Evolutionary conservation across 139 green algal species (phyloP), one percentile per base, ranked within the genome.

Genomic region (Spirogloea muscicola): DNA sequence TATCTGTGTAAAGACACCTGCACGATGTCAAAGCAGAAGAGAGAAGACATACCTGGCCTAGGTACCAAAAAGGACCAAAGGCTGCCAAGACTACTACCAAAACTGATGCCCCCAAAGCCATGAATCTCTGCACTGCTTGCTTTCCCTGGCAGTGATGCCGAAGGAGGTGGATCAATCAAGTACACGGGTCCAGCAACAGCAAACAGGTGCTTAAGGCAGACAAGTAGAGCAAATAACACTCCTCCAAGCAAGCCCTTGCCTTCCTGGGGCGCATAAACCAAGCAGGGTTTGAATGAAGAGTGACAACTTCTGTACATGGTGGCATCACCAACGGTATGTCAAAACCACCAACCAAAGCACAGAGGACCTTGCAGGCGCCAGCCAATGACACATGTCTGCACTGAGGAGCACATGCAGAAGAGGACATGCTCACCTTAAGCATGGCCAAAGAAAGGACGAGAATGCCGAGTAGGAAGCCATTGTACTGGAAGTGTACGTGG

Each of bases 401-500:
- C n/a, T n/a, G n/a, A n/a, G n/a, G n/a, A n/a, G n/a, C n/a, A n/a
- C n/a, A n/a, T n/a, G n/a, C n/a, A n/a, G n/a, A n/a, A n/a, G n/a
- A n/a, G n/a, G n/a, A n/a, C n/a, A n/a, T n/a, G n/a, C 71, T 25
- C 10, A 61, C 55, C 37, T 76, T 18, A 25, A 79, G n/a, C 3
- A 82, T 21, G 9, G 65, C 44, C 7, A 82, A 27, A 31, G 65
- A 72, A 2, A 77, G 43, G 1, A 84, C 21, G 10, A 84, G 41
- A 33, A 85, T 21, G 88, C 92, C 93, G 31, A 98, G 77, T 51
- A 98, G 83, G 10, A 95, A 44, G 33, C 94, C 91, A 82, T 98
- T 98, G 88, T 98, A 98, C 84, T 98, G 94, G 68, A 98, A 98
- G 79, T 98, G 94, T 21, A 98, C 86, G 87, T 98, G 91, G 79